These are phyloP conservation scores for Brachypodium distachyon DNA, from an alignment of 202 grass and related monocot species.

Conservation along the genomic window DNA sequence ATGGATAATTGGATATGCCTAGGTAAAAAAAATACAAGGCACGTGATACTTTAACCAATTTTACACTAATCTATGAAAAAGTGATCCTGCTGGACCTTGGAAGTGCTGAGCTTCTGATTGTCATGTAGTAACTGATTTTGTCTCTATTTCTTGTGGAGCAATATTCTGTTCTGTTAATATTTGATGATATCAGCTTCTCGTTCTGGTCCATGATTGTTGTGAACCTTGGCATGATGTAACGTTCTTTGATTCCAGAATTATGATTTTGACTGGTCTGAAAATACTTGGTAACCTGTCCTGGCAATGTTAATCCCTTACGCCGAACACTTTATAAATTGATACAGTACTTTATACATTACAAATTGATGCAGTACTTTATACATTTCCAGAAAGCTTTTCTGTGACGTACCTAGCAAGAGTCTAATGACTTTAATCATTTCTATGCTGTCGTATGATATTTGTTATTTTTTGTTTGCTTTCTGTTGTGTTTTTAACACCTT, in stretches of 20 bases:
- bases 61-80: constrained; percentile 1
- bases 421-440: background rate
- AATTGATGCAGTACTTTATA: background rate
- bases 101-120: background rate
- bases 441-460: background rate
- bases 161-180: background rate
- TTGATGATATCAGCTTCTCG: background rate
- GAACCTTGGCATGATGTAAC: background rate
- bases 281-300: background rate
- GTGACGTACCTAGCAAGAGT: background rate
- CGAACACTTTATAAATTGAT: background rate
- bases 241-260: background rate
- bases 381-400: background rate
- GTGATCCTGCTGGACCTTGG: background rate
- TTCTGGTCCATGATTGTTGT: background rate
- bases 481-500: background rate
- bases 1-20: too few species aligned
- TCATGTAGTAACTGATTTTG: background rate
- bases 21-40: background rate
- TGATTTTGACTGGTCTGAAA: background rate
- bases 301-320: background rate
- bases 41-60: background rate
- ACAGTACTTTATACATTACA: background rate
- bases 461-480: background rate
- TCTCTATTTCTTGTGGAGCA: background rate